A percentile compares a stretch with the other conserved stretches of the same genome.
These are phyloP conservation scores for Panus rudis DNA, from an alignment of 768 basidiomycete species.

Conservation along the genomic window DNA sequence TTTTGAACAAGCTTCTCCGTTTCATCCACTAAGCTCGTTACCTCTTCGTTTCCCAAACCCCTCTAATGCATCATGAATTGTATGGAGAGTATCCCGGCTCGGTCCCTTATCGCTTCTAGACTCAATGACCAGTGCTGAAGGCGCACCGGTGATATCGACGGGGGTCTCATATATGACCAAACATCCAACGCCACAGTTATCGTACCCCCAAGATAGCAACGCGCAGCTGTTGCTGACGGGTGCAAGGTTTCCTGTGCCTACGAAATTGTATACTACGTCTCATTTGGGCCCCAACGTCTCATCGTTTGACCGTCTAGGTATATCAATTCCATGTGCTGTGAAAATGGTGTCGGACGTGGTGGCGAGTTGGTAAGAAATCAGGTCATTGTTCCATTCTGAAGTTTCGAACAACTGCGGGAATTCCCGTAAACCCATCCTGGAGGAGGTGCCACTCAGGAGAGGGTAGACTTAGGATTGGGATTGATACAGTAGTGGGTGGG, in stretches of 20 bases:
- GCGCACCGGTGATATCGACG: not conserved
- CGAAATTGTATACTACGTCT: not conserved
- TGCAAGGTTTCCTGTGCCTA: not conserved
- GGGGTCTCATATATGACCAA: not conserved
- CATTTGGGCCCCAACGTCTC: not conserved
- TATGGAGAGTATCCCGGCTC: not conserved
- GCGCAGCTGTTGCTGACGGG: not conserved
- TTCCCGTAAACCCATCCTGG: not conserved
- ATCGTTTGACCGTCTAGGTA: not conserved
- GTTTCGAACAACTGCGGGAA: not conserved
- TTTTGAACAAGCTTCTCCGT: not conserved
- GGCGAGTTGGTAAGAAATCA: not conserved
- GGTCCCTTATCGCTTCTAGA: not conserved
- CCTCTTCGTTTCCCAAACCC: not conserved
- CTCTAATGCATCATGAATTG: not conserved
- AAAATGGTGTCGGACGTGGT: not conserved
- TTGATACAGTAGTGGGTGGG: too few species aligned
- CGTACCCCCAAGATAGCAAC: not conserved
- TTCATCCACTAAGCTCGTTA: not conserved
- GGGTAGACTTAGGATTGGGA: too few species aligned
- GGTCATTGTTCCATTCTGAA: not conserved
- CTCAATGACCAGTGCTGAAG: not conserved
- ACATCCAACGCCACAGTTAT: not conserved
- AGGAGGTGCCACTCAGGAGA: too few species aligned
- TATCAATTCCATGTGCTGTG: not conserved